phyloP scores from a whole-genome alignment of 129 eudicot species.

The Chrysanthemum makinoi region DNA sequence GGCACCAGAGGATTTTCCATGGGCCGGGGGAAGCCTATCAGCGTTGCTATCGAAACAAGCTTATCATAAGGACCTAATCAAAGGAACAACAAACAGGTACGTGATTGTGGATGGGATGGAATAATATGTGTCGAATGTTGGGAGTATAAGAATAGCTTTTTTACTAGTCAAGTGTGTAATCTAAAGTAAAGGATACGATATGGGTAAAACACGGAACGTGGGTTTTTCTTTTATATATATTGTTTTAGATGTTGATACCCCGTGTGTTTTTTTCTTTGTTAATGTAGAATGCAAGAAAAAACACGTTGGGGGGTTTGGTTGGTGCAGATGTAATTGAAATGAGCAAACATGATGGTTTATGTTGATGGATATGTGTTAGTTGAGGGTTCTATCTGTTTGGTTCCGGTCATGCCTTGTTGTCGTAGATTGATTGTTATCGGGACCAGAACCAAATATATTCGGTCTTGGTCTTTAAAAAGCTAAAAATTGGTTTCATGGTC shows the following conservation, averaged over 20 bases:
- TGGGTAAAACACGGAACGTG: constrained; percentile 28
- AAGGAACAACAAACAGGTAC: neutral
- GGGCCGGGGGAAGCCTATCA: constrained; percentile 83
- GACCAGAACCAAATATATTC: too few relatives aligned
- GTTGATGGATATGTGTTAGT: constrained; percentile 22
- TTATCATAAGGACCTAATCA: constrained; percentile 25
- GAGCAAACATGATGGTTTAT: constrained; percentile 15
- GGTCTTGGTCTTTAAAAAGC: too few relatives aligned
- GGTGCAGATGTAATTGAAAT: constrained; percentile 22
- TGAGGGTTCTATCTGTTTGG: too few relatives aligned
- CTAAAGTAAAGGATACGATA: constrained; percentile 30
- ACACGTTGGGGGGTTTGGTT: constrained; percentile 14
- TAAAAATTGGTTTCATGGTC: too few relatives aligned
- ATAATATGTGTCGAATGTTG: constrained; percentile 20
- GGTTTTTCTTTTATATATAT: constrained; percentile 2
- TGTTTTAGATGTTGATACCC: constrained; percentile 25
- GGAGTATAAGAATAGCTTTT: constrained; percentile 13
- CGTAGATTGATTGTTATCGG: too few relatives aligned
- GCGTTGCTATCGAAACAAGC: constrained; percentile 22
- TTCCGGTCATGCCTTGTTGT: too few relatives aligned
- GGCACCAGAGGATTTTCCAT: constrained; percentile 91
- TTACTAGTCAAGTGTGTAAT: constrained; percentile 29
- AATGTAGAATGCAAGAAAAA: constrained; percentile 27
- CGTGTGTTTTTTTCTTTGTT: constrained; percentile 31
- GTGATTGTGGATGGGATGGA: constrained; percentile 19